Conservation (phyloP, 306 rosid genomes). For the Casuarina glauca region DNA sequence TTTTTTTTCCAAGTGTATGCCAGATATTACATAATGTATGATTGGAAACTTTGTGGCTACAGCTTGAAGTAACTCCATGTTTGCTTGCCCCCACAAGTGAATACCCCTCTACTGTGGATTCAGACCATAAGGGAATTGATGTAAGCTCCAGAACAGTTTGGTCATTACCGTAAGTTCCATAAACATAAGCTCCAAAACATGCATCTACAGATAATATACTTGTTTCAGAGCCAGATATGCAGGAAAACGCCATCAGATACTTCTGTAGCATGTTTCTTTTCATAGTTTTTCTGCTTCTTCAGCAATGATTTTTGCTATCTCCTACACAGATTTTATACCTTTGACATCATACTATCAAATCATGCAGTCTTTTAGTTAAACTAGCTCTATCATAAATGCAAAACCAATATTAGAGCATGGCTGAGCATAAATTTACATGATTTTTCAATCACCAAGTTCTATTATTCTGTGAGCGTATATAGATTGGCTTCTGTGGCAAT, state of each 20-base stretch:
- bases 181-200: not conserved
- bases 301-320: not conserved
- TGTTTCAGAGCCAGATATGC: not conserved
- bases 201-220: constrained; percentile 5
- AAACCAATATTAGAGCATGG: not conserved
- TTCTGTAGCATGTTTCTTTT: not conserved
- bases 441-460: not conserved
- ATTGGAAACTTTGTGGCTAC: constrained; percentile 43
- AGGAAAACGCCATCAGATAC: not conserved
- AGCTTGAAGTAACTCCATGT: constrained; percentile 94
- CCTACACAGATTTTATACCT: not conserved
- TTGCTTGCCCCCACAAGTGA: constrained; percentile 69
- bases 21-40: constrained; percentile 12
- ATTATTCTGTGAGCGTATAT: not conserved
- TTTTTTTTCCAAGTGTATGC: constrained; percentile 3
- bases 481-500: not conserved
- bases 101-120: constrained; percentile 27
- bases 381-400: not conserved
- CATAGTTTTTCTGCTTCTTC: constrained; percentile 5
- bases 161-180: constrained; percentile 85
- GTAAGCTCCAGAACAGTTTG: constrained; percentile 69
- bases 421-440: not conserved
- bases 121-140: constrained; percentile 40
- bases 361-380: not conserved
- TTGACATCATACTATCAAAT: constrained; percentile 16